Evolutionary conservation across 345 rosid genomes (phyloP).

Genomic region (Melastoma malabathricum): DNA sequence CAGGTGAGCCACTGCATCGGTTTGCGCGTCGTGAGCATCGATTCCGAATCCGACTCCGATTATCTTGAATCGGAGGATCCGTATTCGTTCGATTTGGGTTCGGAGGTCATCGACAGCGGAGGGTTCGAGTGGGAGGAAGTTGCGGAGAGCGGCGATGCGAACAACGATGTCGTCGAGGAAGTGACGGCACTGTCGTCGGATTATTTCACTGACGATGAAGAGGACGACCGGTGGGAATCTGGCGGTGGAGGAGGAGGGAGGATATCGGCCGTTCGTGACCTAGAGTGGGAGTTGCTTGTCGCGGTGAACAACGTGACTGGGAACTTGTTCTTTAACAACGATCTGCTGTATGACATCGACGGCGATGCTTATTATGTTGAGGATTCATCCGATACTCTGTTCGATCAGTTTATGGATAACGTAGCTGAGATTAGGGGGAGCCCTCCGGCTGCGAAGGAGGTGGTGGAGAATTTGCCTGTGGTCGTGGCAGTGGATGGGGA

Average conservation of each 20-base stretch:
- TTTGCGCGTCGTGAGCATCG: slow-evolving; percentile 29
- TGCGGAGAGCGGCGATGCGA: slow-evolving; percentile 7
- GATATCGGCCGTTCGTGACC: slow-evolving; percentile 8
- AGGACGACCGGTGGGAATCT: slow-evolving; percentile 3
- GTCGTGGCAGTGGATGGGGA: slow-evolving; percentile 23
- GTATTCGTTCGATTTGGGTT: slow-evolving; percentile 11
- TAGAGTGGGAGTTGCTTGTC: slow-evolving; percentile 37
- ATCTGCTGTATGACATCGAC: slow-evolving; percentile 15
- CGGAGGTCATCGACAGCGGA: slow-evolving; percentile 11
- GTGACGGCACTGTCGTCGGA: slow-evolving; percentile 16
- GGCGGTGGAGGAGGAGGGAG: slow-evolving; percentile 6
- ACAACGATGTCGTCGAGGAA: slow-evolving; percentile 11
- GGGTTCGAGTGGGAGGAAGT: slow-evolving; percentile 31
- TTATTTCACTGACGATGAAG: slow-evolving; percentile 7
- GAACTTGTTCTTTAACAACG: slow-evolving; percentile 18
- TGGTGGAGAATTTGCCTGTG: slow-evolving; percentile 27
- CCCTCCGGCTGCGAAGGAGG: slow-evolving; percentile 29
- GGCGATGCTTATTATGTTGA: slow-evolving; percentile 11
- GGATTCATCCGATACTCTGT: slow-evolving; percentile 10
- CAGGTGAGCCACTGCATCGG: slow-evolving; percentile 14
- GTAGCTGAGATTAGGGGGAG: slow-evolving; percentile 24
- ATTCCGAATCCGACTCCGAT: slow-evolving; percentile 39
- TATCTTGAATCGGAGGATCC: slow-evolving; percentile 10
- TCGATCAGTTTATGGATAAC: slow-evolving; percentile 21
- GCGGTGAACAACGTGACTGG: slow-evolving; percentile 23